Percentiles rank a stretch among this genome's conserved stretches.
Evolutionary conservation across 768 basidiomycete species (phyloP).

Genomic region (Candolleomyces aberdarensis): DNA sequence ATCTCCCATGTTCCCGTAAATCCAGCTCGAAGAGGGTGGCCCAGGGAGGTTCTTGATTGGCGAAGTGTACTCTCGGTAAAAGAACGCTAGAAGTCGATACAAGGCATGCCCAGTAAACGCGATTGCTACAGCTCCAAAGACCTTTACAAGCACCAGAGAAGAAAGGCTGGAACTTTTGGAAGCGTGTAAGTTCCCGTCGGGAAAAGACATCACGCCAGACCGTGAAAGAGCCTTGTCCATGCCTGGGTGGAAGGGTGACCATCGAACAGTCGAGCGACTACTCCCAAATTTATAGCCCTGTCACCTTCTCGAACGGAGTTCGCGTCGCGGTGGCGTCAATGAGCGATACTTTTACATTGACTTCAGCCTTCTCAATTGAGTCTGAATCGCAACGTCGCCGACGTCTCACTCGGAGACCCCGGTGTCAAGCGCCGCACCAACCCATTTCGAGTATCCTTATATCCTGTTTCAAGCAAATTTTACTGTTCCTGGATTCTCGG

Average conservation of each 20-base stretch:
- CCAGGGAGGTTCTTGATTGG: background rate
- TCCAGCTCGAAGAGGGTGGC: conserved; percentile 21
- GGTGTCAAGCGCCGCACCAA: no score
- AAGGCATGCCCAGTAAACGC: background rate
- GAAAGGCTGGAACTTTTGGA: background rate
- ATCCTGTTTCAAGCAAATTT: background rate
- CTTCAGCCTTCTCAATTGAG: no score
- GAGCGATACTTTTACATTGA: no score
- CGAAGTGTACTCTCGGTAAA: background rate
- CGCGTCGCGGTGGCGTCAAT: no score
- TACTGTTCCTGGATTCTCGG: background rate
- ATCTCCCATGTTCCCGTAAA: conserved; percentile 49
- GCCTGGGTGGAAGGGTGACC: no score
- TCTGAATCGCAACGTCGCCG: no score
- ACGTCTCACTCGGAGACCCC: no score
- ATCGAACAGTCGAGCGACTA: no score
- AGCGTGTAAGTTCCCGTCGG: background rate
- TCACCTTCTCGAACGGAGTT: no score
- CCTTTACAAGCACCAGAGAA: background rate
- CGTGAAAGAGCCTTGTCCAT: no score
- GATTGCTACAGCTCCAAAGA: background rate
- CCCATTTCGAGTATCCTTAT: background rate
- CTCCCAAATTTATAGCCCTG: no score
- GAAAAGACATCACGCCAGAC: background rate
- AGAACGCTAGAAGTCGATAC: background rate